Evolutionary conservation across 139 green algal genomes (phyloP).

Genomic region (Chlorella sp.): DNA sequence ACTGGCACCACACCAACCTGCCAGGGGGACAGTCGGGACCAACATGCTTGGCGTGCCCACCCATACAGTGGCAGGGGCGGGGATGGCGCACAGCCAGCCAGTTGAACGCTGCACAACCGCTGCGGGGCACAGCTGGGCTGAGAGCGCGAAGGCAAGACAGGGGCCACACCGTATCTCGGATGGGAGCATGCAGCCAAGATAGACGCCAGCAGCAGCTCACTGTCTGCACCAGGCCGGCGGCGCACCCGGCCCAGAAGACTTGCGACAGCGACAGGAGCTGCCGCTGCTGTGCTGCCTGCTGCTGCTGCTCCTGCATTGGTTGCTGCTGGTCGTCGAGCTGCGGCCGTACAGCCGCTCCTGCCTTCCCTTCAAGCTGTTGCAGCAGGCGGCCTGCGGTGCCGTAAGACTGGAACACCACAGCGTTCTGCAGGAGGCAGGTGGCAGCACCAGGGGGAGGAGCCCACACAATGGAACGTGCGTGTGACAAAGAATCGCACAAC

Average conservation of each 20-base stretch:
- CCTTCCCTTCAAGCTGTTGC: neutral
- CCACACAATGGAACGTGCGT: no score
- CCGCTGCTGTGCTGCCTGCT: neutral
- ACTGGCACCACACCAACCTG: constrained; percentile 52
- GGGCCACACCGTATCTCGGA: no score
- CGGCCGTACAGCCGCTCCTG: neutral
- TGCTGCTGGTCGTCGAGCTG: neutral
- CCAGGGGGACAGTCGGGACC: neutral
- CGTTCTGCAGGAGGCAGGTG: constrained; percentile 50
- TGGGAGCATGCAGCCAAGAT: no score
- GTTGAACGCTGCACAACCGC: no score
- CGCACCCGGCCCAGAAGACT: constrained; percentile 45
- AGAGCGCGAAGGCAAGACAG: no score
- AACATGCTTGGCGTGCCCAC: no score
- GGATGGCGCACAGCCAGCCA: no score
- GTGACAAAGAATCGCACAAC: no score
- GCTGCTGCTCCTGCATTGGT: neutral
- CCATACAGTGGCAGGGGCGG: no score
- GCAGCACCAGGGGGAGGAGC: neutral
- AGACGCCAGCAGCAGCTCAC: no score
- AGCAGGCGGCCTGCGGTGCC: constrained; percentile 32
- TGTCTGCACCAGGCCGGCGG: constrained; percentile 51
- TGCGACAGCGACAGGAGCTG: neutral
- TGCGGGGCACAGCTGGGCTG: no score
- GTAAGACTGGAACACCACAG: constrained; percentile 69